phyloP scores from a whole-genome alignment of 129 eudicot genomes.

The Chrysanthemum makinoi region DNA sequence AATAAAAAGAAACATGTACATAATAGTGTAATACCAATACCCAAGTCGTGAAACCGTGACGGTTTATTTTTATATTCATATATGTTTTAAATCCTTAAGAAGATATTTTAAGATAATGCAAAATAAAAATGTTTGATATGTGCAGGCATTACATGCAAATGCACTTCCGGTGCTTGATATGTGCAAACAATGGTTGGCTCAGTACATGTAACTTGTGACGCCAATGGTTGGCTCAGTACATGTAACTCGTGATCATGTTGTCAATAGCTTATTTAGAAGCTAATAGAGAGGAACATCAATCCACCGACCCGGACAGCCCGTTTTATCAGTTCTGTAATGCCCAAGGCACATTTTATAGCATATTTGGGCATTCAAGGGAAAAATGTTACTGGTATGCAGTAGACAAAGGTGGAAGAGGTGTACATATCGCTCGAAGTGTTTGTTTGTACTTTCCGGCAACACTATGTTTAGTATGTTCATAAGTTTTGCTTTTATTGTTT shows the following conservation, averaged over 20 bases:
- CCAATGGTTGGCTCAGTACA: conserved; percentile 70
- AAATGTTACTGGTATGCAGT: conserved; percentile 20
- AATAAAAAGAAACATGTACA: too few relatives aligned
- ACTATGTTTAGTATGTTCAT: neutral
- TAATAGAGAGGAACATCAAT: conserved; percentile 5
- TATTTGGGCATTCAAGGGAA: conserved; percentile 28
- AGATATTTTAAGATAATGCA: too few relatives aligned
- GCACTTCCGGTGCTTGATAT: conserved; percentile 96
- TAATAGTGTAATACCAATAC: too few relatives aligned
- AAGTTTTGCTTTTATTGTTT: conserved; percentile 13
- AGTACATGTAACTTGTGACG: conserved; percentile 60
- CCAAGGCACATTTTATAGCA: conserved; percentile 38
- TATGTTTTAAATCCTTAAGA: too few relatives aligned
- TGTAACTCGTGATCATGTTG: conserved; percentile 37
- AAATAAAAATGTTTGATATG: neutral
- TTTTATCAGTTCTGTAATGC: conserved; percentile 28
- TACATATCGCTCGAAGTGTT: conserved; percentile 25
- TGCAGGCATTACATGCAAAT: conserved; percentile 95
- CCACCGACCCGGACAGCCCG: neutral
- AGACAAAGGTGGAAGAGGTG: conserved; percentile 28
- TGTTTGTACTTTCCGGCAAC: conserved; percentile 3
- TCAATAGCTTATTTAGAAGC: conserved; percentile 1
- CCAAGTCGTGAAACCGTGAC: too few relatives aligned
- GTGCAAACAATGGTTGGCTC: conserved; percentile 99
- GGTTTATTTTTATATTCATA: too few relatives aligned